Base-by-base conservation (phyloP, 2,329 filamentous ascomycete genomes). In the Colletotrichum horii region DNA sequence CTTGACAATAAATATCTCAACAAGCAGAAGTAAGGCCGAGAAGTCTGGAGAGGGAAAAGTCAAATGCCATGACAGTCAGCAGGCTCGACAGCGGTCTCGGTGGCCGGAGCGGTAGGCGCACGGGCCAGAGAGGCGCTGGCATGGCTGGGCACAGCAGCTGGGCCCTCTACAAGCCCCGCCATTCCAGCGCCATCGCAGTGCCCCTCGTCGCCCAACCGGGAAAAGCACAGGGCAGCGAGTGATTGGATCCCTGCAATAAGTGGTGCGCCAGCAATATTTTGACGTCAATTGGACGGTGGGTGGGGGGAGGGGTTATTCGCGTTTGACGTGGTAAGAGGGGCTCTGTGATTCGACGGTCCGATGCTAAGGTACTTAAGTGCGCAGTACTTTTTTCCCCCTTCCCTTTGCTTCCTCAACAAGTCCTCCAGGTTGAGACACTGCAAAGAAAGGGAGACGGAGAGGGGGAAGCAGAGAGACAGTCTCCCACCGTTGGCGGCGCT, bases 291-390 rank as follows among this genome's bases (percentile, higher is more conserved):
- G 58, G 58, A 68, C 48, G 64, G 64, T 30, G 55, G 34, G 68
- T 68, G 70, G 74, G 74, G 73, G 74, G 70, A 74, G 74, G 74
- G 74, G 70, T 76, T 52, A 52, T 68, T 72, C 62, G 38, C 69
- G 73, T 75, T 75, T 72, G 69, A 67, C 69, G 62, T 67, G 38
- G 69, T 65, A 48, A 66, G 67, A 71, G 58, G 67, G 71, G 67
- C 60, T 56, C n/a, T 52, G 28, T 61, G 67, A 73, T 73, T 73
- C 32, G 66, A 28, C 26, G 19, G 16, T 15, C 30, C 30, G 22
- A 26, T 14, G 32, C 38, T 48, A 43, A 43, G 36, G 36, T 43
- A 48, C 19, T 48, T n/a, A n/a, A n/a, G n/a, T n/a, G 38, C 38
- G 19, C 19, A 48, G 48, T 22, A 43, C 67, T 52, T 62, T 9